phyloP scores from a whole-genome alignment of 2,329 filamentous ascomycete species.

The Diplocarpon rosae region DNA sequence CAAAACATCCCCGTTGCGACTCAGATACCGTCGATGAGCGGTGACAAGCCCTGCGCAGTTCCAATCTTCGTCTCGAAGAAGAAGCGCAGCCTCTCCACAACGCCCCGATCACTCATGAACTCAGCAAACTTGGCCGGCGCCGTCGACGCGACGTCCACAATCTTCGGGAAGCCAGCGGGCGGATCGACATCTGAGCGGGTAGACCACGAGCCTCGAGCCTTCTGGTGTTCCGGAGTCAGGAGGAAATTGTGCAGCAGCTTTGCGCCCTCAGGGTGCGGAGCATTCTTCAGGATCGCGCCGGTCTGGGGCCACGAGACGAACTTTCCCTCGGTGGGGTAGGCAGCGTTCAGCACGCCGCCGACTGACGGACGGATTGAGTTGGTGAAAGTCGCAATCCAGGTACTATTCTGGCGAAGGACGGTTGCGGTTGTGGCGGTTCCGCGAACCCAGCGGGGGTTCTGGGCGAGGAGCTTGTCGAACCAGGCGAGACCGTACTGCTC shows the following conservation, averaged over 20 bases:
- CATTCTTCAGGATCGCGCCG: conserved; percentile 37
- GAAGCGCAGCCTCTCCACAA: conserved; percentile 29
- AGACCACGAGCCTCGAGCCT: conserved; percentile 23
- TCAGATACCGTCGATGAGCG: conserved; percentile 26
- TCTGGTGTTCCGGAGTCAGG: conserved; percentile 33
- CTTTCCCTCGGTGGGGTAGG: conserved; percentile 23
- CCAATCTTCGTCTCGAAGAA: conserved; percentile 31
- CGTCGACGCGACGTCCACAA: conserved; percentile 25
- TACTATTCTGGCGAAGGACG: conserved; percentile 26
- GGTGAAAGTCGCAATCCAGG: conserved; percentile 29
- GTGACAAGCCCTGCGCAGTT: conserved; percentile 30
- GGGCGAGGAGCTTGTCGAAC: conserved; percentile 34
- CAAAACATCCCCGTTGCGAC: background rate
- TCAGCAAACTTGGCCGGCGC: conserved; percentile 27
- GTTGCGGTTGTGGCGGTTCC: conserved; percentile 35
- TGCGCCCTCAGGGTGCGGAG: conserved; percentile 38
- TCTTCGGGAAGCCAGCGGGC: conserved; percentile 20
- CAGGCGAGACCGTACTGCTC: conserved; percentile 24
- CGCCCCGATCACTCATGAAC: conserved; percentile 29
- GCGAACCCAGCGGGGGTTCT: conserved; percentile 40
- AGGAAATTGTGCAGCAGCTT: conserved; percentile 40
- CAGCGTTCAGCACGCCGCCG: background rate
- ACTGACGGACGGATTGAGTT: conserved; percentile 11
- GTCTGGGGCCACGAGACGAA: conserved; percentile 40
- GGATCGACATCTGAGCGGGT: conserved; percentile 25